phyloP scores from a whole-genome alignment of 2,329 filamentous ascomycete genomes.

The Nakataea oryzae region DNA sequence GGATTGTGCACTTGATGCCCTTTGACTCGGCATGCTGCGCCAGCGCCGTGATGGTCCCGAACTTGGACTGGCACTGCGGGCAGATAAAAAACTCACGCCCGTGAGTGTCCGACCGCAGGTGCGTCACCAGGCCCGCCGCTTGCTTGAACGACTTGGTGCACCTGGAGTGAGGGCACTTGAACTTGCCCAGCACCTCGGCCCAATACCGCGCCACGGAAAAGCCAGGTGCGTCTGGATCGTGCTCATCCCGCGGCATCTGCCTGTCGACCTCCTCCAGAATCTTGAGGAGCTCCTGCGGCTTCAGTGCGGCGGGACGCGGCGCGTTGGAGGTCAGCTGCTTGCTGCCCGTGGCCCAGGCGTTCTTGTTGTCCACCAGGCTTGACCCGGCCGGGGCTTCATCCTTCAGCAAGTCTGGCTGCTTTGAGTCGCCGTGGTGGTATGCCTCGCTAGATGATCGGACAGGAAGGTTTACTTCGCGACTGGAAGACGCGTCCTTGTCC shows the following conservation, averaged over 20 bases:
- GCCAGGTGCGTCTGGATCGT: slow-evolving; percentile 33
- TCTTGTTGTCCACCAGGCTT: slow-evolving; percentile 7
- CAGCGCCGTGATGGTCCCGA: slow-evolving; percentile 29
- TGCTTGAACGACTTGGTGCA: slow-evolving; percentile 39
- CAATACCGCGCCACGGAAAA: slow-evolving; percentile 39
- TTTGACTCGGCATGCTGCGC: slow-evolving; percentile 37
- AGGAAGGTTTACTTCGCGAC: background rate
- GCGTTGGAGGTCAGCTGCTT: slow-evolving; percentile 17
- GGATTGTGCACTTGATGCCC: slow-evolving; percentile 29
- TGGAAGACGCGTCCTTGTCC: background rate
- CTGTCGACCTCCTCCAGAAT: background rate
- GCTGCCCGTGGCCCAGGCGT: slow-evolving; percentile 5
- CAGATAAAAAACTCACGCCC: slow-evolving; percentile 25
- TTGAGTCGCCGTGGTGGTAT: slow-evolving; percentile 12
- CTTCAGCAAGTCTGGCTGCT: slow-evolving; percentile 11
- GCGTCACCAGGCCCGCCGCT: slow-evolving; percentile 20
- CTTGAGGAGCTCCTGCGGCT: slow-evolving; percentile 9
- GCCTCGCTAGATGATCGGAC: background rate
- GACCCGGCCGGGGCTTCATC: slow-evolving; percentile 5
- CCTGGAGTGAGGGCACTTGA: slow-evolving; percentile 38
- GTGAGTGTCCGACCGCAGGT: slow-evolving; percentile 35
- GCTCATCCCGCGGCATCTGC: slow-evolving; percentile 3
- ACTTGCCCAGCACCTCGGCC: slow-evolving; percentile 29
- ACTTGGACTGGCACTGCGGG: slow-evolving; percentile 31
- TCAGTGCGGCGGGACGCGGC: slow-evolving; percentile 10